Evolutionary conservation across 495 filamentous ascomycete species (phyloP).

Genomic region (Neohortaea acidophila): DNA sequence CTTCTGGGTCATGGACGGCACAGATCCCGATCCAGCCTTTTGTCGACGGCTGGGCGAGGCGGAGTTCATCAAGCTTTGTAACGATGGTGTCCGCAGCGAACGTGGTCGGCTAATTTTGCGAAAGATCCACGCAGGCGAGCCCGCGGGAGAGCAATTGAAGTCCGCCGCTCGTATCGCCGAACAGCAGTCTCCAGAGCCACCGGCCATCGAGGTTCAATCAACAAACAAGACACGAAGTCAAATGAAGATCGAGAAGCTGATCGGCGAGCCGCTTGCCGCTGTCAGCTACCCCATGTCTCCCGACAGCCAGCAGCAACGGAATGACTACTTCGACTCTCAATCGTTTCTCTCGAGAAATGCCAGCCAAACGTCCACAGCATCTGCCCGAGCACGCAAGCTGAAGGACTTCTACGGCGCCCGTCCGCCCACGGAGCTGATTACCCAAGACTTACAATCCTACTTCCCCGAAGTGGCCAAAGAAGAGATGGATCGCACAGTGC

Average conservation of each 20-base stretch:
- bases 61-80: slow-evolving; percentile 75
- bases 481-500: slow-evolving; percentile 84
- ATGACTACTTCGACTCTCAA: slow-evolving; percentile 44
- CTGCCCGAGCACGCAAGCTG: slow-evolving; percentile 42
- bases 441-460: slow-evolving; percentile 85
- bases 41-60: slow-evolving; percentile 67
- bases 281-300: slow-evolving; percentile 73
- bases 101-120: slow-evolving; percentile 79
- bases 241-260: slow-evolving; percentile 64
- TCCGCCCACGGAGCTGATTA: slow-evolving; percentile 93
- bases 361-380: slow-evolving; percentile 29
- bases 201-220: slow-evolving; percentile 36
- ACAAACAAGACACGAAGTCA: slow-evolving; percentile 52
- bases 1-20: slow-evolving; percentile 49
- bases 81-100: slow-evolving; percentile 57
- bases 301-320: slow-evolving; percentile 39
- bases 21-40: slow-evolving; percentile 62
- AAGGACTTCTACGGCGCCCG: slow-evolving; percentile 73
- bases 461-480: slow-evolving; percentile 90
- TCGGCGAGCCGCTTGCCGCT: slow-evolving; percentile 70
- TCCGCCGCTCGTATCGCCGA: slow-evolving; percentile 68
- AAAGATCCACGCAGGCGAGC: slow-evolving; percentile 75
- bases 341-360: slow-evolving; percentile 35
- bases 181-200: slow-evolving; percentile 55
- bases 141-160: slow-evolving; percentile 62